Conservation (phyloP, 768 basidiomycete genomes). For the Leccinum obscurum region DNA sequence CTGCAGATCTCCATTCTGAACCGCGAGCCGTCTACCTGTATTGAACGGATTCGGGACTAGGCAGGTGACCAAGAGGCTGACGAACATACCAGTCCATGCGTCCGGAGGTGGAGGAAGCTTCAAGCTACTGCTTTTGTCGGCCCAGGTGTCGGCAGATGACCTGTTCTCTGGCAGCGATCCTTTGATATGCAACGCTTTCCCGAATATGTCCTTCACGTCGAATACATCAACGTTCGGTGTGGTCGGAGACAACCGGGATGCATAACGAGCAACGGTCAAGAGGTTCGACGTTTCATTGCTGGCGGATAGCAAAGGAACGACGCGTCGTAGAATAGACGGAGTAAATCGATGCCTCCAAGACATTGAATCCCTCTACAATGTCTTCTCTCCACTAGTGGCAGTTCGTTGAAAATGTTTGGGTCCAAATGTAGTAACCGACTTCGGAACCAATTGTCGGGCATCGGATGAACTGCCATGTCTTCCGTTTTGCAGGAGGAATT, state of each 20-base stretch:
- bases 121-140: conserved; percentile 22
- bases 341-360: conserved; percentile 20
- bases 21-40: conserved; percentile 62
- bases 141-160: conserved; percentile 41
- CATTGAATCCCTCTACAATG: conserved; percentile 11
- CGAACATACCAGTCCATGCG: conserved; percentile 51
- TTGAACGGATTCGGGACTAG: conserved; percentile 7
- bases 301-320: not conserved
- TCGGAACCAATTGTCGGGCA: conserved; percentile 28
- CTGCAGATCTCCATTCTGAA: conserved; percentile 44
- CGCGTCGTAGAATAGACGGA: conserved; percentile 15
- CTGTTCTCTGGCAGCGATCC: conserved; percentile 12
- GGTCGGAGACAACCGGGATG: conserved; percentile 9
- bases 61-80: not conserved
- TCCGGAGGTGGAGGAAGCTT: conserved; percentile 41
- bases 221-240: conserved; percentile 6
- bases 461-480: conserved; percentile 48
- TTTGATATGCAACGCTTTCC: conserved; percentile 17
- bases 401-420: conserved; percentile 4
- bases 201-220: conserved; percentile 15
- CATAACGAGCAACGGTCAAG: conserved; percentile 9
- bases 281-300: not conserved
- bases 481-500: conserved; percentile 79
- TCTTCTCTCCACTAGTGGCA: not conserved
- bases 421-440: conserved; percentile 16